Conservation (phyloP, 2,329 filamentous ascomycete species). For the Penicillium sp. region DNA sequence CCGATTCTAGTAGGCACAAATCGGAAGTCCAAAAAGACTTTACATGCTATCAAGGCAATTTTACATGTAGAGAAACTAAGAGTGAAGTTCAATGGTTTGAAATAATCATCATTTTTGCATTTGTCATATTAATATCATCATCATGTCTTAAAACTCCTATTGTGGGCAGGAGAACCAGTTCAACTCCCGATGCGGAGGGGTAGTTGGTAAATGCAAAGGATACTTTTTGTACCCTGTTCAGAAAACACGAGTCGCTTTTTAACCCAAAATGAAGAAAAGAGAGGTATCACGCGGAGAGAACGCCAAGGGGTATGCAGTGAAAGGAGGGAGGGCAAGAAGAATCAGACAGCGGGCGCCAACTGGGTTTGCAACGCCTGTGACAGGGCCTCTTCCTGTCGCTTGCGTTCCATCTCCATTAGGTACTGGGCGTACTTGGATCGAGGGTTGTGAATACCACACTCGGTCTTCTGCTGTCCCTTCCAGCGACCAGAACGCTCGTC, state of each 20-base stretch:
- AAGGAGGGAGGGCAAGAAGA: conserved; percentile 1
- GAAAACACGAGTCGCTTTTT: conserved; percentile 2
- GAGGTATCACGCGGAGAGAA: conserved; percentile 24
- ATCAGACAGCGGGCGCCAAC: conserved; percentile 30
- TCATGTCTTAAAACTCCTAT: conserved; percentile 10
- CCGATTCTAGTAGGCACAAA: neutral
- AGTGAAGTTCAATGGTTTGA: neutral
- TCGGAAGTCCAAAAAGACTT: neutral
- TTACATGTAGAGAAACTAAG: neutral
- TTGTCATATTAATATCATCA: conserved; percentile 18
- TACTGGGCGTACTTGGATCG: conserved; percentile 89
- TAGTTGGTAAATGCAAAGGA: conserved; percentile 1
- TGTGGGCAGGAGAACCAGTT: conserved; percentile 2
- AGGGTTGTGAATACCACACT: conserved; percentile 99
- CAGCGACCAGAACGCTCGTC: conserved; percentile 95
- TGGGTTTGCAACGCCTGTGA: conserved; percentile 44
- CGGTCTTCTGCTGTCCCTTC: conserved; percentile 94
- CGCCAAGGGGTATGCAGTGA: conserved; percentile 22
- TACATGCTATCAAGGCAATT: neutral
- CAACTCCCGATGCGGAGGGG: neutral
- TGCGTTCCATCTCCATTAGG: conserved; percentile 69
- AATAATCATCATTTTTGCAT: neutral
- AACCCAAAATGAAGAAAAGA: neutral
- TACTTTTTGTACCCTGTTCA: neutral
- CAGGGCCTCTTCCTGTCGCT: conserved; percentile 60